A percentile compares a stretch with the other conserved stretches of the same genome.
phyloP scores from a whole-genome alignment of 2,329 filamentous ascomycete species.

The Sporothrix luriei region DNA sequence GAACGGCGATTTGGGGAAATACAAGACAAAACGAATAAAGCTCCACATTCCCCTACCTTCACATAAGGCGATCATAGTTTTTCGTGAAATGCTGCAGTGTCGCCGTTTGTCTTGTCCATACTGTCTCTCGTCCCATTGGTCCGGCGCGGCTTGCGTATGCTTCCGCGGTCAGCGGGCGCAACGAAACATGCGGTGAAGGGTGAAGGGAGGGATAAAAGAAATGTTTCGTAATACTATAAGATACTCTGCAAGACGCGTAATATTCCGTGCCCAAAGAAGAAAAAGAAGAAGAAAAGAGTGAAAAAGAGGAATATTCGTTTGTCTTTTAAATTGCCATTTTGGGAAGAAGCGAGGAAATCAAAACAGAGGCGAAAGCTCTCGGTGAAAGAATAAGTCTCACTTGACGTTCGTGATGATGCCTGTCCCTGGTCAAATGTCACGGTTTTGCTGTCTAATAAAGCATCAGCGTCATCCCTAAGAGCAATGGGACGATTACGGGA shows the following conservation, averaged over 20 bases:
- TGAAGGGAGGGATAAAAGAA: no score
- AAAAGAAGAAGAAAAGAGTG: no score
- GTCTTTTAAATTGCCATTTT: background rate
- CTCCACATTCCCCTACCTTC: background rate
- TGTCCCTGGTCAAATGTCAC: slow-evolving; percentile 6
- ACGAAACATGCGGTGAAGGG: slow-evolving; percentile 24
- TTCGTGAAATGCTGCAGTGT: no score
- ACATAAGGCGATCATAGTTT: background rate
- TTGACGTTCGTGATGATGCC: background rate
- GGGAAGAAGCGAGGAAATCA: background rate
- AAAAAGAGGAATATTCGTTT: background rate
- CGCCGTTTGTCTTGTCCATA: background rate
- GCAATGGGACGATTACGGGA: background rate
- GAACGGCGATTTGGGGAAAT: background rate
- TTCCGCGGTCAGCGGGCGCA: slow-evolving; percentile 16
- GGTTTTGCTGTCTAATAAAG: background rate
- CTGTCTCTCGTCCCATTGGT: slow-evolving; percentile 10
- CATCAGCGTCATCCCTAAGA: background rate
- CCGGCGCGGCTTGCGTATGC: slow-evolving; percentile 4
- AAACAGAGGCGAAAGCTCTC: slow-evolving; percentile 4
- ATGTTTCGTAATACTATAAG: no score
- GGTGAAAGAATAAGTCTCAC: background rate
- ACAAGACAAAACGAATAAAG: background rate
- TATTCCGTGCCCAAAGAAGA: no score
- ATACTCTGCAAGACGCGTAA: no score